Conservation (phyloP, 1,284 basidiomycete genomes). For the Trametes sp. region DNA sequence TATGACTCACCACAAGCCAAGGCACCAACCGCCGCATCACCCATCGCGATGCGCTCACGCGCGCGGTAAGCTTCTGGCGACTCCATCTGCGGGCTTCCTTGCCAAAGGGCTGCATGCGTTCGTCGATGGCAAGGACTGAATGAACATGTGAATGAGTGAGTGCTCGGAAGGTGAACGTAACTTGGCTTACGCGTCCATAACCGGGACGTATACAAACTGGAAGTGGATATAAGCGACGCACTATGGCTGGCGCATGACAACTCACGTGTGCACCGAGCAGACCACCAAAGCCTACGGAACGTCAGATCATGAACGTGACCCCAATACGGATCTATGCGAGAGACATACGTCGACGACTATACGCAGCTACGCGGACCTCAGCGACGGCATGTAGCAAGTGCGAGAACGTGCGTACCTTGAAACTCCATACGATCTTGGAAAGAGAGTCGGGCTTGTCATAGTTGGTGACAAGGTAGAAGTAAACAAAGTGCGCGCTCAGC, state of each 20-base stretch:
- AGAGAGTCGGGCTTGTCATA: slow-evolving; percentile 29
- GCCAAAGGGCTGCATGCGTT: slow-evolving; percentile 27
- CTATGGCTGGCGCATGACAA: background rate
- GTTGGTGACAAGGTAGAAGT: slow-evolving; percentile 36
- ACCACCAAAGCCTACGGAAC: slow-evolving; percentile 26
- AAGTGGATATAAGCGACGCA: background rate
- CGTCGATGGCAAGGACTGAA: slow-evolving; percentile 28
- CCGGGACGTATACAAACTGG: slow-evolving; percentile 30
- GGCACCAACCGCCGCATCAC: slow-evolving; percentile 25
- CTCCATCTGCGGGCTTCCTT: slow-evolving; percentile 30
- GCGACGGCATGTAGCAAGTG: background rate
- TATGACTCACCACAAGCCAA: slow-evolving; percentile 23
- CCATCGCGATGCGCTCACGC: slow-evolving; percentile 20
- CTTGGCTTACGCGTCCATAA: slow-evolving; percentile 32
- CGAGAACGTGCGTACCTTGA: slow-evolving; percentile 28
- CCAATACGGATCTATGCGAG: background rate
- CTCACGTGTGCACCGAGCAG: slow-evolving; percentile 33
- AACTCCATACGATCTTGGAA: slow-evolving; percentile 34
- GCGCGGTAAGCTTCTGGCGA: slow-evolving; percentile 18
- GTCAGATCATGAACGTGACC: background rate
- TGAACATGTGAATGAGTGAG: background rate
- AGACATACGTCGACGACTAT: slow-evolving; percentile 32
- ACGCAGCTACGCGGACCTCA: slow-evolving; percentile 24
- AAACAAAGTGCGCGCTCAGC: slow-evolving; percentile 35
- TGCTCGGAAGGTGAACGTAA: no score